These are phyloP conservation scores for Beauveria sp. DNA, from an alignment of 2,329 filamentous ascomycete genomes.

Conservation along the genomic window DNA sequence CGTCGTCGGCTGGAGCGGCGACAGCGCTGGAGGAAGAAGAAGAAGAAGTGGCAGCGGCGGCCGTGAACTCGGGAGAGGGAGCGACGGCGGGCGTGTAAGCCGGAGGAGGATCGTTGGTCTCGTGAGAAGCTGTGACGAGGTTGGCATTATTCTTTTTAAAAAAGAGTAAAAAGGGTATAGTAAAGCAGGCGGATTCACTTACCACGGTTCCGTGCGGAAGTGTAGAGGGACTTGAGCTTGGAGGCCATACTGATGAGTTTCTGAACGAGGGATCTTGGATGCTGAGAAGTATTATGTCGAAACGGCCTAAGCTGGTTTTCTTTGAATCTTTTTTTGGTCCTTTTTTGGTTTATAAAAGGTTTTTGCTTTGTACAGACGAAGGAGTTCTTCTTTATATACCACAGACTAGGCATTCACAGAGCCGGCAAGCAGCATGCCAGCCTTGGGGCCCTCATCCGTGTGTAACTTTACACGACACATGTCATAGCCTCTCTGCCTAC, in stretches of 20 bases:
- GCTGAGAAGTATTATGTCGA: too few relatives aligned
- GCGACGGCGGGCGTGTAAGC: constrained; percentile 21
- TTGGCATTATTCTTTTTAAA: not conserved
- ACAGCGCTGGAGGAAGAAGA: not conserved
- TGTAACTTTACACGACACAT: not conserved
- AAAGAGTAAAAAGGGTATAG: too few relatives aligned
- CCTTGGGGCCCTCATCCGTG: not conserved
- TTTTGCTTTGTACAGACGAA: not conserved
- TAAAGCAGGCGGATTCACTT: not conserved
- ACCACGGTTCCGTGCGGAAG: not conserved
- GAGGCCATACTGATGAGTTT: too few relatives aligned
- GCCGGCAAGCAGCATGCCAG: not conserved
- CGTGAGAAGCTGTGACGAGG: not conserved
- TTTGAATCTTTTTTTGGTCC: too few relatives aligned
- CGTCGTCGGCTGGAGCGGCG: constrained; percentile 32
- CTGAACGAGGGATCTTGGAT: too few relatives aligned
- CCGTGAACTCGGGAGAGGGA: too few relatives aligned
- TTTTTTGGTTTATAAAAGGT: too few relatives aligned
- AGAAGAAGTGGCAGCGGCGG: too few relatives aligned
- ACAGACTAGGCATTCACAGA: not conserved
- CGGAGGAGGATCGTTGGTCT: constrained; percentile 27
- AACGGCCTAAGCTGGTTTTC: too few relatives aligned
- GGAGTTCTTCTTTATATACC: not conserved
- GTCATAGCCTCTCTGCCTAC: not conserved
- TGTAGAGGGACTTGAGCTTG: not conserved